phyloP scores from a whole-genome alignment of 2,329 filamentous ascomycete species.

The Periglandula ipomoeae region DNA sequence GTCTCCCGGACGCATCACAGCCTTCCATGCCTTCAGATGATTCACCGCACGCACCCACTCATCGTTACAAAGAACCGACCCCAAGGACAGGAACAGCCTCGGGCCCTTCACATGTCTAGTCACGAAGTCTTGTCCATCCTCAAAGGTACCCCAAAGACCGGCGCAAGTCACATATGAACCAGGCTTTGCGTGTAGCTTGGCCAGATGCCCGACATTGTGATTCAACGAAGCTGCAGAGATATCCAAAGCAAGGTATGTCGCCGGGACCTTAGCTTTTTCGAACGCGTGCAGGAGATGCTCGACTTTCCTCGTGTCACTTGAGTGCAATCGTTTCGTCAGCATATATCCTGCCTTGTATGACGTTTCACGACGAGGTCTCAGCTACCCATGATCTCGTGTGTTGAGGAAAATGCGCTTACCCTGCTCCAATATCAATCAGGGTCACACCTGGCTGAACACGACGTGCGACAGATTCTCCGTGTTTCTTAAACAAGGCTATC shows the following conservation, averaged over 20 bases:
- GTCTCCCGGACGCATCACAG: conserved; percentile 24
- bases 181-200: conserved; percentile 17
- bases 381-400: neutral
- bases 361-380: too few relatives aligned
- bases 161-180: conserved; percentile 22
- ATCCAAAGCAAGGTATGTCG: conserved; percentile 30
- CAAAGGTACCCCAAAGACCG: conserved; percentile 32
- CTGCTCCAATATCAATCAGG: conserved; percentile 32
- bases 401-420: conserved; percentile 21
- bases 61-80: conserved; percentile 34
- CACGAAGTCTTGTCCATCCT: conserved; percentile 24
- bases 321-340: neutral
- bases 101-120: conserved; percentile 18
- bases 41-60: conserved; percentile 25
- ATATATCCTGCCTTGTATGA: neutral
- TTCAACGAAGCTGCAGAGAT: conserved; percentile 28
- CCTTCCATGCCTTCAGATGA: conserved; percentile 27
- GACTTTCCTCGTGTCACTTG: conserved; percentile 32
- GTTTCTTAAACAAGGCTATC: conserved; percentile 24
- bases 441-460: conserved; percentile 21
- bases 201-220: conserved; percentile 24
- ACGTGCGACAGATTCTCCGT: conserved; percentile 26
- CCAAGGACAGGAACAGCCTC: conserved; percentile 30
- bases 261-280: conserved; percentile 18
- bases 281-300: conserved; percentile 27